phyloP scores from a whole-genome alignment of 805 yeast species.

The Zygoascus flipseniorum region DNA sequence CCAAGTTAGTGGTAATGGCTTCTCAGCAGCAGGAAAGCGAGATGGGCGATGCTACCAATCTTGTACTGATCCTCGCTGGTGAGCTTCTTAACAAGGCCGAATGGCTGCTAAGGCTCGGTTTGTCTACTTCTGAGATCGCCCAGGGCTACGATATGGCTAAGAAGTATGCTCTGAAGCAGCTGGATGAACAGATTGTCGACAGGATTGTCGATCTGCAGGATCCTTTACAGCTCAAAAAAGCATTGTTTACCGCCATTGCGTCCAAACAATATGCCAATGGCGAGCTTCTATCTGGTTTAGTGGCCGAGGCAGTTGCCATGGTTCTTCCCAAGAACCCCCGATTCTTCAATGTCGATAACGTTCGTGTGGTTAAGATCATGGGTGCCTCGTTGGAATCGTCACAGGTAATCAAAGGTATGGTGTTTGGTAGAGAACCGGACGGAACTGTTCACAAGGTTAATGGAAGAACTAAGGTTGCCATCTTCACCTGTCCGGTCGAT shows the following conservation, averaged over 20 bases:
- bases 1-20: conserved; percentile 91
- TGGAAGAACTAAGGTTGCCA: conserved; percentile 73
- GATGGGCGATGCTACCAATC: conserved; percentile 94
- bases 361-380: conserved; percentile 95
- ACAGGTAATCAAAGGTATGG: conserved; percentile 91
- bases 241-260: conserved; percentile 78
- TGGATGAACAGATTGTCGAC: conserved; percentile 49
- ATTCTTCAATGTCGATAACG: conserved; percentile 80
- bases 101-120: conserved; percentile 72
- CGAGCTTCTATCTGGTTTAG: conserved; percentile 63
- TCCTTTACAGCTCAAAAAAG: conserved; percentile 52
- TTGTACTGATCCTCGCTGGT: conserved; percentile 87
- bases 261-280: conserved; percentile 92
- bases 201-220: conserved; percentile 49
- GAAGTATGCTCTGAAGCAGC: conserved; percentile 57
- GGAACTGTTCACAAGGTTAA: conserved; percentile 65
- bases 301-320: conserved; percentile 74
- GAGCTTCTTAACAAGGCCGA: conserved; percentile 83
- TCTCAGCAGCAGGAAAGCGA: conserved; percentile 94
- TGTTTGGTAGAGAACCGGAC: conserved; percentile 96
- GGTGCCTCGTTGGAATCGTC: conserved; percentile 72
- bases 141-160: conserved; percentile 91
- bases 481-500: conserved; percentile 89
- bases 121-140: conserved; percentile 84
- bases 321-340: conserved; percentile 63